Base-by-base conservation (phyloP, 768 basidiomycete genomes). In the Boletus reticuloceps region DNA sequence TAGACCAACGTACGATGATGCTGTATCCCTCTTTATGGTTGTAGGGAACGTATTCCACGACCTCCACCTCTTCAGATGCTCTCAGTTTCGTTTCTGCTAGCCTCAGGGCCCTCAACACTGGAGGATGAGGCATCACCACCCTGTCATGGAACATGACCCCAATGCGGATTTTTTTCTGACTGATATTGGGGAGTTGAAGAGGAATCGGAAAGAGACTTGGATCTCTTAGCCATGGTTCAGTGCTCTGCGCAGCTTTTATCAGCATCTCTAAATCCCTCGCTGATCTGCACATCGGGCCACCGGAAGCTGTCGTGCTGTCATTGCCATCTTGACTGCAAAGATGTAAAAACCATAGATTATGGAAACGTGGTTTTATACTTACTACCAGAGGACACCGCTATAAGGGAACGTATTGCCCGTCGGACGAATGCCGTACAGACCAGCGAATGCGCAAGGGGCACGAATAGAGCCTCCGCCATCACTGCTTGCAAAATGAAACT, bases 381-480 rank as follows among this genome's bases (percentile, higher is more conserved):
- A 68, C 68, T 55, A 64, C 56, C 50, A 55, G 17, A 65, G 13
- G 9, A 31, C 0, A 6, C 42, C 17, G 9, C 39, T 32, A 10
- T 22, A 59, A 47, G 64, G 72, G 51, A 76, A 63, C 16, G 74
- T 72, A 39, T 60, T 55, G 55, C 61, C 72, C 13, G 71, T 68
- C 0, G 76, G 75, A 13, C 79, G 72, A 29, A 81, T 64, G 8
- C 72, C 74, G 47, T 77, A 79, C 22, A 80, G 56, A 17, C 74
- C 74, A 47, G 64, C 63, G 55, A 72, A 73, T 0, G 69, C 64
- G 8, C 69, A 58, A 25, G 77, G 77, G 29, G 66, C 72, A 20
- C 77, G 73, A 32, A 76, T 69, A 19, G 76, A 72, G n/a, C 67
- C 70, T 27, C 77, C 77, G n/a, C 22, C 51, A 47, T 71, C 69